Conservation (phyloP, 257 asterid species). For the Solanum rostratum region DNA sequence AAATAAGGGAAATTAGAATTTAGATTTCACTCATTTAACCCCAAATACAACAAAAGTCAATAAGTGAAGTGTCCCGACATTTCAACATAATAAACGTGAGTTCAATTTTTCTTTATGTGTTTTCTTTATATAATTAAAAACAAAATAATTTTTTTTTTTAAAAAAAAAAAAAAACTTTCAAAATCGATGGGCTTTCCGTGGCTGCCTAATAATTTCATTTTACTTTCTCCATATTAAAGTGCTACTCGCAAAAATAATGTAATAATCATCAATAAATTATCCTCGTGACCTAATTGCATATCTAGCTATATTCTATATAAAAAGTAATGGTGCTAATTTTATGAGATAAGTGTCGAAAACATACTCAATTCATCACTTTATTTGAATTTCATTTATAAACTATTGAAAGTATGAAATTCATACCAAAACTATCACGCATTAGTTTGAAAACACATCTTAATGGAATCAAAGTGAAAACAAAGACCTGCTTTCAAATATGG, state of each 20-base stretch:
- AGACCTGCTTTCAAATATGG: background rate
- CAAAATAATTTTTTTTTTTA: background rate
- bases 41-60: background rate
- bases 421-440: no score
- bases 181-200: background rate
- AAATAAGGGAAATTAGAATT: background rate
- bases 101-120: background rate
- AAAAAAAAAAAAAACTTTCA: background rate
- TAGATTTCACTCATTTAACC: background rate
- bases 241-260: background rate
- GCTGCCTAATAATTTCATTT: background rate
- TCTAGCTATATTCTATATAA: background rate
- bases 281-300: background rate
- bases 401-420: no score
- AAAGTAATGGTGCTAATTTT: background rate
- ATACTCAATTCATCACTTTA: no score
- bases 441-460: no score
- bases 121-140: background rate
- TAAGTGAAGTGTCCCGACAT: background rate
- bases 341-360: no score
- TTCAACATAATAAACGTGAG: background rate
- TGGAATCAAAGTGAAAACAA: constrained; percentile 15
- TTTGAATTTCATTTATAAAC: no score
- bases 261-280: background rate
- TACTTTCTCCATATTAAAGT: background rate